Evolutionary conservation across 345 rosid genomes (phyloP), one percentile per base, ranked within the genome.

Genomic region (Dipteronia dyeriana): DNA sequence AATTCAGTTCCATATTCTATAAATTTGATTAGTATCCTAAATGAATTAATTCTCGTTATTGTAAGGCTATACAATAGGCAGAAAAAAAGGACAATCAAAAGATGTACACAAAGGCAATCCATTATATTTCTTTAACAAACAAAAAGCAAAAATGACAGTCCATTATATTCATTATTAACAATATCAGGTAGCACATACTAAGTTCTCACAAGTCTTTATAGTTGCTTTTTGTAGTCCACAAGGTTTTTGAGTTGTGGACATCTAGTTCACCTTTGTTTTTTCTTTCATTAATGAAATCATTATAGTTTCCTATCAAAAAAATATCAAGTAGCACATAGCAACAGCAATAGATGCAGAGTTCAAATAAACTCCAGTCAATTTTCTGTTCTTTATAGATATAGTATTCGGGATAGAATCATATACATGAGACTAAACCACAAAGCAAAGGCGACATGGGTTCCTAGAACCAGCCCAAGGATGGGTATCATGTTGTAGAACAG

Each of bases 401-500:
- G 11, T n/a, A 45, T 68, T 34, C 16, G 7, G 51, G 56, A 13
- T 45, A 22, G 9, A 22, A 45, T 34, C 38, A 4, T 34, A 34
- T 34, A 34, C 38, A 68, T 10, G 22, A 26, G 41, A 25, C 22
- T 16, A 26, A 26, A 49, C 60, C 1, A 16, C 38, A 29, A 69
- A 49, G n/a, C 17, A 25, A 6, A 49, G 7, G 22, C 2, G 29
- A 39, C 63, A 71, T 26, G 63, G 63, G 8, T 53, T 71, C 31
- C 56, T 10, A 17, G 23, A 70, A 71, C 74, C 64, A 51, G 61
- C 17, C 26, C 47, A 71, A 29, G 26, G 47, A 71, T n/a, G 45
- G 74, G 26, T 3, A 56, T n/a, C 74, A n/a, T 49, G 41, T 49
- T 25, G 73, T 49, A 69, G 5, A 49, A 5, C 31, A 47, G 38